These are phyloP conservation scores for Fremontodendron californicum DNA, from an alignment of 345 rosid species.

Conservation along the genomic window DNA sequence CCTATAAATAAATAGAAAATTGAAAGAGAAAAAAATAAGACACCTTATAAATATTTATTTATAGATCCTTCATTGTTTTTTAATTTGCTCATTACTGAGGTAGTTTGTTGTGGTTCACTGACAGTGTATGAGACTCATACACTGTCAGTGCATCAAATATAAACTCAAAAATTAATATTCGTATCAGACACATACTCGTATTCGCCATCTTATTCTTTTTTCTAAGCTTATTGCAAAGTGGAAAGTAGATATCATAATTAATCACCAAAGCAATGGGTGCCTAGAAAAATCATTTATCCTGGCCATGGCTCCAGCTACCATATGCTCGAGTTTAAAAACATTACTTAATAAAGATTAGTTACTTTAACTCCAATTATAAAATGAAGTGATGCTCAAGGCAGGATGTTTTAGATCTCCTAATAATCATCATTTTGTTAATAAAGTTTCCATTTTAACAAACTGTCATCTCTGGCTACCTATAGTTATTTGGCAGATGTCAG, in stretches of 20 bases:
- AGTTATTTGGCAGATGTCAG: slow-evolving; percentile 5
- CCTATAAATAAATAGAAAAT: too few species aligned
- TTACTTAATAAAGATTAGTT: slow-evolving; percentile 19
- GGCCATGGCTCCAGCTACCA: slow-evolving; percentile 9
- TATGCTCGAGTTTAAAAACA: not conserved
- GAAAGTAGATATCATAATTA: slow-evolving; percentile 4
- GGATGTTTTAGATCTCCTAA: slow-evolving; percentile 26
- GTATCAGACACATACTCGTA: too few species aligned
- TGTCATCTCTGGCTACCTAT: slow-evolving; percentile 3
- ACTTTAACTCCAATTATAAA: slow-evolving; percentile 22
- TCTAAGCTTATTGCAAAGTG: not conserved
- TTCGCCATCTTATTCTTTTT: too few species aligned
- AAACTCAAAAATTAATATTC: too few species aligned
- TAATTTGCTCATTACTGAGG: too few species aligned
- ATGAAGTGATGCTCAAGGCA: slow-evolving; percentile 26
- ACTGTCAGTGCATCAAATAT: too few species aligned
- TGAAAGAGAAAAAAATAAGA: too few species aligned
- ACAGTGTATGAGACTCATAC: too few species aligned
- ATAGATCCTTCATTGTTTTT: too few species aligned
- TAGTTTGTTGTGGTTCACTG: too few species aligned
- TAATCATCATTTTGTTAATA: slow-evolving; percentile 12
- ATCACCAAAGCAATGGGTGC: slow-evolving; percentile 21
- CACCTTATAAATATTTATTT: too few species aligned
- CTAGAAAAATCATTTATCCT: not conserved
- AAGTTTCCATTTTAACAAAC: not conserved